Base-by-base conservation (phyloP, 768 basidiomycete genomes). In the Russula ochroleuca region DNA sequence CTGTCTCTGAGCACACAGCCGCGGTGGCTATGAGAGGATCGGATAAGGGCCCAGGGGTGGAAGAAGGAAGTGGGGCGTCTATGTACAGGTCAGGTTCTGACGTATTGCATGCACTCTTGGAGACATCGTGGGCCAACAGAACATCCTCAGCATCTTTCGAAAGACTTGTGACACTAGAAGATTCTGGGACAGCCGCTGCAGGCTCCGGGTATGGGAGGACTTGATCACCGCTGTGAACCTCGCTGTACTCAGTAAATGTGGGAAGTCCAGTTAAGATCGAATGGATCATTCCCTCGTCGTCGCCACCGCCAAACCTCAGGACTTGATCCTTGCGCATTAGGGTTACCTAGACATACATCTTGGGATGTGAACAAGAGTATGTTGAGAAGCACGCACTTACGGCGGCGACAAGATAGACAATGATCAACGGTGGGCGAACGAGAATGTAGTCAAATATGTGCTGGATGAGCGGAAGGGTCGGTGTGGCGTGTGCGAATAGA, bases 391-490 rank as follows among this genome's bases (percentile, higher is more conserved):
- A 51, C 47, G 47, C n/a, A 80, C 89, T 69, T 72, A 96, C 93
- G 45, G 90, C 87, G 38, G 87, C 83, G 17, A 85, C 86, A 11
- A 97, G 82, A 77, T 96, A 98, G 0, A 96, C 87, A 2, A 85
- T 80, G 1, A 81, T 79, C 33, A 94, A 83, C 11, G 94, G 94
- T 28, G 92, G 92, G 40, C 94, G 81, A 66, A 85, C 84, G 14
- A 98, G 76, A 11, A 97, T 75, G 71, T 86, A 98, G 74, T 98
- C 94, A 73, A 96, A 98, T 52, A 94, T 84, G 66, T 94, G 88
- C 72, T 96, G 94, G 31, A 94, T 89, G 43, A 94, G 85, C 5
- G 88, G 82, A n/a, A 96, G 81, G 2, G 90, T 90, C 9, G 94
- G 92, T 61, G 94, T 81, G 69, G 97, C 94, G 73, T 98, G 94